A percentile compares a stretch with the other conserved stretches of the same genome.
Evolutionary conservation across 2,329 filamentous ascomycete species (phyloP).

Genomic region (Phyllosticta ampelicida): DNA sequence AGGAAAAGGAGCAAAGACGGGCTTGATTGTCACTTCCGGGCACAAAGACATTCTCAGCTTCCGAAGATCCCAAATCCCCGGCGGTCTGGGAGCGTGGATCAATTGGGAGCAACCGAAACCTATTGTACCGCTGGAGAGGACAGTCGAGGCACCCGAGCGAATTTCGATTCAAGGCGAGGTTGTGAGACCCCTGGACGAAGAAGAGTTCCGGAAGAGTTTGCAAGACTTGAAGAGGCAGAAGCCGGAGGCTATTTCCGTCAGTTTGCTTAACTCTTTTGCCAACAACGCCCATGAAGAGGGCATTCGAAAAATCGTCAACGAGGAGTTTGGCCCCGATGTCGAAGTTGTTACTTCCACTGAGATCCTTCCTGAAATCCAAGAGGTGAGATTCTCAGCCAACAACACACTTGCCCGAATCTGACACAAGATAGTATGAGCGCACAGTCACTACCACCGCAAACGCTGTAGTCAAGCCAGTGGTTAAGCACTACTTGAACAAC

Average conservation of each 20-base stretch:
- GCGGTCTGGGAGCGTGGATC: conserved; percentile 40
- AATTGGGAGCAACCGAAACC: conserved; percentile 38
- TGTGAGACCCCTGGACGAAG: conserved; percentile 30
- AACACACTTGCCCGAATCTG: not conserved
- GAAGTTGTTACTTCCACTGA: conserved; percentile 37
- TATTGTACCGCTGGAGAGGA: conserved; percentile 38
- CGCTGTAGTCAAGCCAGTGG: conserved; percentile 38
- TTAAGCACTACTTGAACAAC: conserved; percentile 36
- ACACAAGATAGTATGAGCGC: conserved; percentile 29
- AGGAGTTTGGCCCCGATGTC: conserved; percentile 34
- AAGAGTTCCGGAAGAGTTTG: conserved; percentile 28
- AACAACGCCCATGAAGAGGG: conserved; percentile 34
- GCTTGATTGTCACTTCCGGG: conserved; percentile 37
- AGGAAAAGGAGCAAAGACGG: conserved; percentile 39
- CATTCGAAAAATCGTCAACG: conserved; percentile 29
- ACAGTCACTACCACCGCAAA: conserved; percentile 40
- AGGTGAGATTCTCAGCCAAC: conserved; percentile 12
- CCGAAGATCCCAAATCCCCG: conserved; percentile 41
- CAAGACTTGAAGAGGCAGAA: conserved; percentile 29
- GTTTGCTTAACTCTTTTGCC: conserved; percentile 37
- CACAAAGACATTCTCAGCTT: conserved; percentile 40
- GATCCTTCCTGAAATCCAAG: conserved; percentile 38
- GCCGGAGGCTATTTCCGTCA: conserved; percentile 37
- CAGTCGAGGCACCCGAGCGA: conserved; percentile 36
- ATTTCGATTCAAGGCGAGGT: conserved; percentile 34